phyloP scores from a whole-genome alignment of 441 rosid species.

The Adansonia grandidieri region DNA sequence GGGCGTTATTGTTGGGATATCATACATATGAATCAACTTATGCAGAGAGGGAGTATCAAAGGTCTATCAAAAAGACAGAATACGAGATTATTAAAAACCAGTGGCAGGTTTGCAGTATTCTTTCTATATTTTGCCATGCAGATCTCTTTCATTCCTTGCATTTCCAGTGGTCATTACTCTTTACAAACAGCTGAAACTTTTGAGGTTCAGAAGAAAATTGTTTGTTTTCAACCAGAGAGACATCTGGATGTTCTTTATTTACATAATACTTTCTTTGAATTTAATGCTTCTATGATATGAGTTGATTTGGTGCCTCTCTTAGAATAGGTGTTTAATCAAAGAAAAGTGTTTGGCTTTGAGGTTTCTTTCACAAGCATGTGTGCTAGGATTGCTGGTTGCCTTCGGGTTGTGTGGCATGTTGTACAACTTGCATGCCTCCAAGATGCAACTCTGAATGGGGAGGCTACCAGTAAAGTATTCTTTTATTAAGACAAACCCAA shows the following conservation, averaged over 20 bases:
- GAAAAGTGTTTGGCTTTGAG: neutral
- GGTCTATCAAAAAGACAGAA: conserved; percentile 62
- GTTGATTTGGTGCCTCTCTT: neutral
- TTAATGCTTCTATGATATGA: neutral
- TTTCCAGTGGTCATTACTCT: neutral
- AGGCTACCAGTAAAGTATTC: neutral
- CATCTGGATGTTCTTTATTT: neutral
- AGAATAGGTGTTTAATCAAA: neutral
- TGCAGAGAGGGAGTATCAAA: conserved; percentile 83
- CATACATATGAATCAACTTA: conserved; percentile 77
- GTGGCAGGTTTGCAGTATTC: conserved; percentile 81
- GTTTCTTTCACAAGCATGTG: neutral
- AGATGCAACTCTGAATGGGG: neutral
- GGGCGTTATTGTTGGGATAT: conserved; percentile 91
- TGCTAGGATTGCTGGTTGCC: conserved; percentile 4
- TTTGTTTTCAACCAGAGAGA: neutral
- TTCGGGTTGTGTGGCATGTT: neutral
- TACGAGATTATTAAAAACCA: conserved; percentile 78
- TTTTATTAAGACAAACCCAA: neutral
- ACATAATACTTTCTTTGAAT: neutral
- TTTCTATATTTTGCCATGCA: neutral
- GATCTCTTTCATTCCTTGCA: conserved; percentile 1
- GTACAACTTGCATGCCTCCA: neutral
- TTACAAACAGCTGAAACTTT: neutral
- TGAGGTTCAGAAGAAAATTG: neutral